Evolutionary conservation across 495 filamentous ascomycete species (phyloP), one percentile per base, ranked within the genome.

Genomic region (Neurospora sp.): DNA sequence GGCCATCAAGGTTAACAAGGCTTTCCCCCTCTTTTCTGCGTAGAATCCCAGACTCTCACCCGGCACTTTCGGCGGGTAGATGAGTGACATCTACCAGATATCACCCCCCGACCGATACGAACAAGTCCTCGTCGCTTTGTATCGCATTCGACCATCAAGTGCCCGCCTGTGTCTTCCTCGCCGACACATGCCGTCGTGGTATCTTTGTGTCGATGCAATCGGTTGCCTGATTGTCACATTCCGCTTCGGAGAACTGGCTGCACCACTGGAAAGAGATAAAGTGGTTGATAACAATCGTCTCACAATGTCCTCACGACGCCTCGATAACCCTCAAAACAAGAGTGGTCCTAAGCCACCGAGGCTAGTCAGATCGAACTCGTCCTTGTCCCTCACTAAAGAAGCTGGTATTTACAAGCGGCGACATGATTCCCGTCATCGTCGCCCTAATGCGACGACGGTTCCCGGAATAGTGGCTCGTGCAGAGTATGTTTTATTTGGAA

Each of bases 381-480:
- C 84, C 75, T 79, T 84, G n/a, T 85, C 84, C 3, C 83, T 85
- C 77, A 82, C 78, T 74, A 85, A 84, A 70, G 82, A 80, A 22
- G 74, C 81, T 18, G 85, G 85, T 10, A 75, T 87, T 18, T 81
- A 83, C 9, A 87, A 87, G 72, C 78, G 79, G 41, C 81, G 83
- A 27, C 80, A 83, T 74, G 84, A 85, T 18, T 75, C 75, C 35
- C 71, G 70, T 40, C 76, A 74, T 39, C 83, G 82, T 40, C 83
- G 84, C 4, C 78, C 84, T 20, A 79, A 79, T 53, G 83, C 83
- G 9, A 74, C 81, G 8, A 76, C 81, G 38, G 77, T 79, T 41
- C 75, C 76, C 10, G 77, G 70, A 44, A 48, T 73, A n/a, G 78
- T 82, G 68, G 75, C 80, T n/a, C 74, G 72, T 42, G 59, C 74